Evolutionary conservation across 148 eudicot genomes (phyloP), one percentile per base, ranked within the genome.

Genomic region (Heliamphora exappendiculata): DNA sequence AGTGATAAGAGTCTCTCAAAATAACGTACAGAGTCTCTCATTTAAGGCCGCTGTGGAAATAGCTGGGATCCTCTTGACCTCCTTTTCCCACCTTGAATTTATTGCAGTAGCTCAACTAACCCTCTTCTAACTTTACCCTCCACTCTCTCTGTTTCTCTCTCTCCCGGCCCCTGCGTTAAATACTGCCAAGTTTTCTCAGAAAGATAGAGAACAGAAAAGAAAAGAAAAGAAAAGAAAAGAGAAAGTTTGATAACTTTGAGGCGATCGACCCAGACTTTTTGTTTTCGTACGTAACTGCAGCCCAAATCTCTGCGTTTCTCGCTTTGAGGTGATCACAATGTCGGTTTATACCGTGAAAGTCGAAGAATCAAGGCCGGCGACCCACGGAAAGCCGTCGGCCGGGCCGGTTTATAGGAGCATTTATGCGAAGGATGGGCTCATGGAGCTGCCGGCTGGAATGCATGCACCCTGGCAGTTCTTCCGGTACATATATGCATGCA

Each of bases 401-500:
- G 98, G 98, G 67, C 86, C 88, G 3, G 97, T 91, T 5, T 92
- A 87, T 39, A 84, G 98, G 51, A 86, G 87, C 86, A 85, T 92
- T 86, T 92, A 89, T 53, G 94, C 98, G 2, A 87, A 92, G 70
- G 85, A 92, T 82, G 91, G 86, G 45, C 96, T 95, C 58, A 78
- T 88, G 85, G 93, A 85, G 57, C 55, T 86, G 10, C 96, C 98
- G 29, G 45, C 80, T 1, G 83, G 72, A 7, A 65, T 87, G 36
- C 70, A 88, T 5, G 88, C 93, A 62, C 91, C 97, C 7, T 95
- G 98, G 97, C 88, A 92, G 36, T 87, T 95, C 73, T 92, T 92
- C 83, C 81, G 97, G 98, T 94, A 78, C 12, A 70, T 22, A 12
- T 4, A 4, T 26, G 1, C 26, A 1, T 24, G 11, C 19, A 11